A percentile compares a stretch with the other conserved stretches of the same genome.
Evolutionary conservation across 148 eudicot species (phyloP).

Genomic region (Rhododendron ferrugineum): DNA sequence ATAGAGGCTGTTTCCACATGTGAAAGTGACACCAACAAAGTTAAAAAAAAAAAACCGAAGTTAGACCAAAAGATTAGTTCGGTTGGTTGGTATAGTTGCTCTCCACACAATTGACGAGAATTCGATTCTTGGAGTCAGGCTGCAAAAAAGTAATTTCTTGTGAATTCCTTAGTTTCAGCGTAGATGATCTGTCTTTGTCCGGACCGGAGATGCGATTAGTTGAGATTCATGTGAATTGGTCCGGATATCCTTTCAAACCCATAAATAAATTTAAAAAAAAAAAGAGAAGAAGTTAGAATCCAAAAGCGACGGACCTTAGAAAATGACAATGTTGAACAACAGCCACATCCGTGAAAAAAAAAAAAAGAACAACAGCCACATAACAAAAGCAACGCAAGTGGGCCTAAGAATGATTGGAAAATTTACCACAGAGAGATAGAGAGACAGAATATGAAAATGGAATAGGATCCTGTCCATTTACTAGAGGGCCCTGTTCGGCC

Average conservation of each 20-base stretch:
- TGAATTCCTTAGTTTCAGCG: not conserved
- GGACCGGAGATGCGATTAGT: too few species aligned
- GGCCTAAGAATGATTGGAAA: not conserved
- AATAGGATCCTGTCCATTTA: not conserved
- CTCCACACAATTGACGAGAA: too few species aligned
- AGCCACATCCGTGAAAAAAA: too few species aligned
- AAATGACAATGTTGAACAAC: not conserved
- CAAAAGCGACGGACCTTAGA: not conserved
- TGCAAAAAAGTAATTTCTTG: too few species aligned
- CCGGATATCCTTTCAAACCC: not conserved
- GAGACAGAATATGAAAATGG: too few species aligned
- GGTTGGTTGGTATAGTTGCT: too few species aligned
- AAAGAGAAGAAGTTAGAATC: not conserved
- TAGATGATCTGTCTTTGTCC: too few species aligned
- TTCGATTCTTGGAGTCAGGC: too few species aligned
- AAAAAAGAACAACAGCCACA: not conserved
- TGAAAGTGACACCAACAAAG: not conserved
- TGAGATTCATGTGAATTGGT: too few species aligned
- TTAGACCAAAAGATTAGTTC: too few species aligned
- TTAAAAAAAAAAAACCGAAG: too few species aligned
- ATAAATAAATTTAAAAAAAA: not conserved
- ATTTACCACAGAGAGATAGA: not conserved
- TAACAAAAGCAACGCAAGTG: not conserved
- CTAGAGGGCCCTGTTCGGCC: not conserved
- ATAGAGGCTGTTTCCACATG: too few species aligned